These are phyloP conservation scores for Ramalina intermedia DNA, from an alignment of 495 filamentous ascomycete species.

Conservation along the genomic window DNA sequence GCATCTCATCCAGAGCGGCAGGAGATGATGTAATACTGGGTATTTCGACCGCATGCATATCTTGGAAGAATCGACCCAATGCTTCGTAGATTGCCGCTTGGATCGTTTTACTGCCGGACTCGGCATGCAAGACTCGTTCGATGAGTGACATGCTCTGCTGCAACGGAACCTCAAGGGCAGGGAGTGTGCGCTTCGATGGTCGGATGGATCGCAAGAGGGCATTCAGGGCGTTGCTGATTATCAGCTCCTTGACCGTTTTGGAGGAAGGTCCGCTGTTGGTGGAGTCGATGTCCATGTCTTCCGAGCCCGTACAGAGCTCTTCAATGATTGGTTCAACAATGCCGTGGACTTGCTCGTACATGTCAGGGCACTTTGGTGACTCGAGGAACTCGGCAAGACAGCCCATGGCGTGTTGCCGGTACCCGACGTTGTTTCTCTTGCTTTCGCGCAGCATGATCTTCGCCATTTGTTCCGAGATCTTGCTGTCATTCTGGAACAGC, in stretches of 20 bases:
- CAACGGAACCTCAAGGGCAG: conserved; percentile 1
- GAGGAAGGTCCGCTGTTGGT: conserved; percentile 19
- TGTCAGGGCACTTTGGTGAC: conserved; percentile 46
- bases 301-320: conserved; percentile 37
- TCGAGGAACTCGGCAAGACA: conserved; percentile 57
- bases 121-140: conserved; percentile 9
- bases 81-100: conserved; percentile 30
- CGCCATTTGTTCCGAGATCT: conserved; percentile 33
- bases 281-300: conserved; percentile 57
- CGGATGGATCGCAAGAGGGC: conserved; percentile 34
- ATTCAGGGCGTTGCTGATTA: conserved; percentile 31
- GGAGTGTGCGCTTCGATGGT: conserved; percentile 8
- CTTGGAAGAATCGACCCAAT: conserved; percentile 26
- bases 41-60: conserved; percentile 15
- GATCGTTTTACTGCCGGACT: conserved; percentile 26
- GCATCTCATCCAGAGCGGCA: conserved; percentile 2
- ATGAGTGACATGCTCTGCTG: conserved; percentile 8
- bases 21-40: neutral
- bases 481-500: conserved; percentile 39
- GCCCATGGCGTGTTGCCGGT: conserved; percentile 59
- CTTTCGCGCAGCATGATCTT: conserved; percentile 69
- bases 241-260: conserved; percentile 25
- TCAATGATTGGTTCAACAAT: conserved; percentile 47
- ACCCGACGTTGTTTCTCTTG: conserved; percentile 70
- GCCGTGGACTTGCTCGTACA: conserved; percentile 50